Evolutionary conservation across 2,329 filamentous ascomycete genomes (phyloP).

Genomic region (Truncatella angustata): DNA sequence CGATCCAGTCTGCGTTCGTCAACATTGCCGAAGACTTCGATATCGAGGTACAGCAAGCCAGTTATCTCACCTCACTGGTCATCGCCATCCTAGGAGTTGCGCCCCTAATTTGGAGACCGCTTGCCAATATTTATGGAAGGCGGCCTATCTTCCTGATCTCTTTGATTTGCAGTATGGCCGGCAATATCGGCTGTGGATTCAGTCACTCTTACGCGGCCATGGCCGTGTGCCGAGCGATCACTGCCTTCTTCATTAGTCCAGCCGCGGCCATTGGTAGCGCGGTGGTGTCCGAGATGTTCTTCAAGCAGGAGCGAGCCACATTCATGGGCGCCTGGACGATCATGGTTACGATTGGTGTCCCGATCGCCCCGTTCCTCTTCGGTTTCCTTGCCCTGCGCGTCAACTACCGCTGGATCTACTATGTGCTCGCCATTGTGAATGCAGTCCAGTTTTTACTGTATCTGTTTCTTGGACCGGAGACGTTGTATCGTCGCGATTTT

Average conservation of each 20-base stretch:
- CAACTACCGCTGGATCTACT: constrained; percentile 59
- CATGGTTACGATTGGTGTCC: constrained; percentile 26
- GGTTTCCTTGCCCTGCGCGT: constrained; percentile 48
- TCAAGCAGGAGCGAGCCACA: constrained; percentile 50
- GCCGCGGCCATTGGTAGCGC: constrained; percentile 54
- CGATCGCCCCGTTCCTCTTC: constrained; percentile 32
- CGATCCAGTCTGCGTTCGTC: constrained; percentile 53
- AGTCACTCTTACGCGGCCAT: constrained; percentile 47
- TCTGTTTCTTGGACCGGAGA: constrained; percentile 54
- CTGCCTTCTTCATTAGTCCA: constrained; percentile 55
- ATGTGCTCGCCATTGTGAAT: constrained; percentile 56
- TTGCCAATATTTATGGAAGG: constrained; percentile 52
- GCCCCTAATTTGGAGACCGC: constrained; percentile 55
- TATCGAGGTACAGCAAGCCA: constrained; percentile 44
- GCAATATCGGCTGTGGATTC: constrained; percentile 53
- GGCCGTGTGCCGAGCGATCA: constrained; percentile 49
- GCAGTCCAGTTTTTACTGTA: constrained; percentile 55
- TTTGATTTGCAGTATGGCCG: constrained; percentile 41
- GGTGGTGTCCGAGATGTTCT: constrained; percentile 57
- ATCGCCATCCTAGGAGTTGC: constrained; percentile 52
- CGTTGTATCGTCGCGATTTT: constrained; percentile 45
- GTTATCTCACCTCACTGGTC: constrained; percentile 54
- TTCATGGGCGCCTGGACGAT: constrained; percentile 59
- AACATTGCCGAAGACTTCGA: constrained; percentile 49
- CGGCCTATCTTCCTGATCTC: constrained; percentile 54